Base-by-base conservation (phyloP, 345 rosid genomes). In the Syzygium oleosum region DNA sequence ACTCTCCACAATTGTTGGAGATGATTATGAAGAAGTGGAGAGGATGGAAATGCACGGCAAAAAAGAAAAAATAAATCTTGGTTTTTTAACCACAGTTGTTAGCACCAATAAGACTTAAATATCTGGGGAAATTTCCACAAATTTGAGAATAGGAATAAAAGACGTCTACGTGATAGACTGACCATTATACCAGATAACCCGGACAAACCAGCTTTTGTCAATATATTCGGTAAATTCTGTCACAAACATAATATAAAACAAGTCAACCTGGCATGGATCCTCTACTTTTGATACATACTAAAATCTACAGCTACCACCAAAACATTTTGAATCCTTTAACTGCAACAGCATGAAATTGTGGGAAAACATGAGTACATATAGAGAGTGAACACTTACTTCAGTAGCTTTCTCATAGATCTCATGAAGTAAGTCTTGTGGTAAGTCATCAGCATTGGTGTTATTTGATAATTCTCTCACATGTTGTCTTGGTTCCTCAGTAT, bases 371-470 rank as follows among this genome's bases (percentile, higher is more conserved):
- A 87, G 68, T 22, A 21, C 51, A 22, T 31, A 25, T 14, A 46
- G 53, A 88, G 56, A 58, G 85, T 83, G 27, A 58, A 56, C 51
- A 79, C 92, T 91, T 59, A 93, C 96, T 84, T 92, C 91, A 85
- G 88, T 88, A 68, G 92, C 94, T 83, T 90, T 90, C 88, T 91
- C 92, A 84, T 91, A 91, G 83, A 94, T 89, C 91, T 95, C 96
- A 38, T 91, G 85, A 89, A 95, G 91, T 89, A 96, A 88, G 51
- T 88, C 93, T 89, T 96, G 94, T 55, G 94, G 92, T 7, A 87
- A 63, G 84, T 83, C 91, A 86, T 91, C 87, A 12, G 87, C 90
- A 85, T 88, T 90, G 78, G 88, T 78, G 65, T 56, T 85, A 86
- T 89, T 85, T 3, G 85, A 73, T 31, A 85, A 90, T 88, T 92